Conservation (phyloP, 2,329 filamentous ascomycete species). For the Dichotomopilus funicola region DNA sequence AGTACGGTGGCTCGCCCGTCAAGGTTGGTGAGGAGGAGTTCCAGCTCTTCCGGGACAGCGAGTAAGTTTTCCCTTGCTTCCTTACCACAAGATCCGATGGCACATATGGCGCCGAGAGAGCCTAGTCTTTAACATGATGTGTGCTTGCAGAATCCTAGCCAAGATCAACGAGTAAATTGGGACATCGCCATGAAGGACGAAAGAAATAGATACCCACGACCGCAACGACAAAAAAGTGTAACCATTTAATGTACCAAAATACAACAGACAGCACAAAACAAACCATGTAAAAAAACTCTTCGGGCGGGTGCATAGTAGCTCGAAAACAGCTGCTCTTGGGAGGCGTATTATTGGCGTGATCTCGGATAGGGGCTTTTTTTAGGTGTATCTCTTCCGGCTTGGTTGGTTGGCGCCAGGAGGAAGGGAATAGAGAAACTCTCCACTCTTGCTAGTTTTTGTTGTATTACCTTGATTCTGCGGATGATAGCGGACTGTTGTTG, state of each 20-base stretch:
- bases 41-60: constrained; percentile 92
- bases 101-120: neutral
- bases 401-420: neutral
- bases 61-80: constrained; percentile 57
- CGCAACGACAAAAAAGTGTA: constrained; percentile 13
- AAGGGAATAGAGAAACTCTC: constrained; percentile 9
- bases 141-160: constrained; percentile 69
- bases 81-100: too few relatives aligned
- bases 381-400: neutral
- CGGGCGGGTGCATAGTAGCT: neutral
- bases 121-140: neutral
- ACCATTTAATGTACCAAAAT: constrained; percentile 28
- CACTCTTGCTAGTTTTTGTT: neutral
- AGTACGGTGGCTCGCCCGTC: constrained; percentile 91
- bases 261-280: too few relatives aligned
- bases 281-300: constrained; percentile 15
- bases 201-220: constrained; percentile 23
- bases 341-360: constrained; percentile 16
- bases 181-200: constrained; percentile 9
- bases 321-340: constrained; percentile 4
- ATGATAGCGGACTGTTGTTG: neutral
- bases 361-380: neutral
- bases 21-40: constrained; percentile 98
- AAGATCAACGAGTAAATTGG: constrained; percentile 91
- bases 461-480: neutral